Evolutionary conservation across 441 rosid genomes (phyloP).

Genomic region (Syzygium syzygioides): DNA sequence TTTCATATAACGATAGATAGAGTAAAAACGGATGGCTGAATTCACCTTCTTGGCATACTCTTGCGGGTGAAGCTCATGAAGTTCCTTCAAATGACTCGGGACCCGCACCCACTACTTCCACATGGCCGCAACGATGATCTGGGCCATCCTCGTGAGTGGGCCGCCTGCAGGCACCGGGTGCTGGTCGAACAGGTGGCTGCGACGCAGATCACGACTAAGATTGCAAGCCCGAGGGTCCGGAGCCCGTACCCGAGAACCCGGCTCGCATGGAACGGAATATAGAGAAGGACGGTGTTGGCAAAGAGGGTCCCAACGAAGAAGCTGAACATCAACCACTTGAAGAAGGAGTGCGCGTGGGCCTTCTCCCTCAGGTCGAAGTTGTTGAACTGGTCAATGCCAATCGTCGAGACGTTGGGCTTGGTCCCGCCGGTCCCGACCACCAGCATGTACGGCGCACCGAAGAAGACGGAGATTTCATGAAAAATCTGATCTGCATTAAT

Average conservation of each 20-base stretch:
- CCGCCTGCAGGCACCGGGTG: slow-evolving; percentile 63
- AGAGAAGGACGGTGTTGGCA: slow-evolving; percentile 59
- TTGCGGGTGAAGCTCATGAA: slow-evolving; percentile 48
- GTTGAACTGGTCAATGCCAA: neutral
- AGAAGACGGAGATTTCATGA: neutral
- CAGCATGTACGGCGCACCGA: slow-evolving; percentile 46
- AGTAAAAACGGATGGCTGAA: slow-evolving; percentile 35
- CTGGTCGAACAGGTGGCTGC: slow-evolving; percentile 62
- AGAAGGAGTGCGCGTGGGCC: slow-evolving; percentile 68
- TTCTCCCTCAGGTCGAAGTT: neutral
- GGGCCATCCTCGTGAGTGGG: slow-evolving; percentile 60
- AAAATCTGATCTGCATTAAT: no score
- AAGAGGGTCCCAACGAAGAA: slow-evolving; percentile 79
- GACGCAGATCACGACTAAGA: slow-evolving; percentile 52
- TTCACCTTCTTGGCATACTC: slow-evolving; percentile 40
- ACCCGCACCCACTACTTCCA: slow-evolving; percentile 42
- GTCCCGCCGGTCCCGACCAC: slow-evolving; percentile 87
- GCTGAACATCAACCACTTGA: slow-evolving; percentile 95
- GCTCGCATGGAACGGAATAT: slow-evolving; percentile 65
- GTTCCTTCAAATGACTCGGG: slow-evolving; percentile 32
- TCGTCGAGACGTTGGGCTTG: slow-evolving; percentile 42
- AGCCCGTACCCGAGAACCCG: slow-evolving; percentile 71
- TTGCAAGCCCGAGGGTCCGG: slow-evolving; percentile 55
- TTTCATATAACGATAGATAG: neutral
- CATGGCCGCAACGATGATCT: slow-evolving; percentile 62